phyloP scores from a whole-genome alignment of 805 yeast species.

The Starmerella geochares region DNA sequence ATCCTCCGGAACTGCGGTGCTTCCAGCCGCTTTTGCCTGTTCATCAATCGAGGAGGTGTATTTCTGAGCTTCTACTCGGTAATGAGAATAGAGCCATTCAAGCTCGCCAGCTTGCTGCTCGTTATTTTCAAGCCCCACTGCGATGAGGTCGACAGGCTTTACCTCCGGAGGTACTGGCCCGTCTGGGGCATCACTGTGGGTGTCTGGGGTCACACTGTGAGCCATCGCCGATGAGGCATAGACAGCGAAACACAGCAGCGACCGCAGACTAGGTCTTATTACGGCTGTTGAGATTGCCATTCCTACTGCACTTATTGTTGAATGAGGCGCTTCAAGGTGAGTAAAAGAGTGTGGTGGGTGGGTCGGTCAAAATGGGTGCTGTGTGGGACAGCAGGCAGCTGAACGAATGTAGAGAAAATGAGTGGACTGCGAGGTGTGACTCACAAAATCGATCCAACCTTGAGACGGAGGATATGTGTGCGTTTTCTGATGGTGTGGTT shows the following conservation, averaged over 20 bases:
- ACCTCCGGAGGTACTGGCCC: not conserved
- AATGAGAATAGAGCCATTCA: not conserved
- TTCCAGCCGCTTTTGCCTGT: not conserved
- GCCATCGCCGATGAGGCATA: not conserved
- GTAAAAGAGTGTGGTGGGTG: slow-evolving; percentile 1
- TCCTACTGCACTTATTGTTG: not conserved
- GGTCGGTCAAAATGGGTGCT: slow-evolving; percentile 2
- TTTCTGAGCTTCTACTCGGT: slow-evolving; percentile 1
- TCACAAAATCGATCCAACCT: not conserved
- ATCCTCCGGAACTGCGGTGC: not conserved
- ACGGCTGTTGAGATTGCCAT: not conserved
- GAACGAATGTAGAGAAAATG: not conserved
- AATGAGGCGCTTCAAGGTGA: not conserved
- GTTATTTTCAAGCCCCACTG: not conserved
- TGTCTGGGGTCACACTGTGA: not conserved
- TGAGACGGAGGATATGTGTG: not conserved
- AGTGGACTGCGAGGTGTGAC: not conserved
- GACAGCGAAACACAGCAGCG: not conserved
- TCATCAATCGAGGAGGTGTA: not conserved
- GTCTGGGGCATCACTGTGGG: not conserved
- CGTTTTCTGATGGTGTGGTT: not conserved
- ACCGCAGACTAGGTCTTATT: not conserved
- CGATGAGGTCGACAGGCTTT: not conserved
- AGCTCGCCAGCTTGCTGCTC: not conserved
- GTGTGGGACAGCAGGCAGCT: not conserved